Base-by-base conservation (phyloP, 768 basidiomycete species). In the Russula emetica region DNA sequence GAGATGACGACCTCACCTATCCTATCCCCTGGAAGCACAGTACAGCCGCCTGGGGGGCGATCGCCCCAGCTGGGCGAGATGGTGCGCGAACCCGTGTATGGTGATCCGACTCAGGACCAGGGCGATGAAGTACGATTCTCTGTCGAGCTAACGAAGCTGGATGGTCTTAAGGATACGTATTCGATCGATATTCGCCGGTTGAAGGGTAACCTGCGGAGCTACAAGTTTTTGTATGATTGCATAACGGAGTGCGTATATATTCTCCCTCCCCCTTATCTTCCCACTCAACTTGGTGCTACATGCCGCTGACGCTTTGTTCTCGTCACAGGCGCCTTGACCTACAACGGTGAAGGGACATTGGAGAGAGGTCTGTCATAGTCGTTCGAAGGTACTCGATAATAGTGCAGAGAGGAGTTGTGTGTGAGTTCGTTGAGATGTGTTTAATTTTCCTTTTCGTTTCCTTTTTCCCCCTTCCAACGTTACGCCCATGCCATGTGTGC, bases 101-200 rank as follows among this genome's bases (percentile, higher is more conserved):
- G 95, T 16, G 91, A 91, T 61, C 69, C 77, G n/a, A 72, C 80
- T 5, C 83, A 90, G 69, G 97, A 98, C 71, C 84, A 85, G 22
- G 94, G 94, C 34, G 96, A 96, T 70, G 97, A 98, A 84, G 93
- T 99, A 69, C 85, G 92, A 69, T 98, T 98, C 79, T 92, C 86
- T 14, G 89, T 98, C 66, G 97, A 99, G 78, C 76, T 99, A 66
- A 98, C 96, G 53, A 79, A 90, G 70, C 80, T 99, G 70, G 89
- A 92, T 74, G 85, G 93, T 66, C 80, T 98, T 70, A 91, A 87
- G 69, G 92, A 92, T 72, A 91, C 94, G 51, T 95, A 88, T 75
- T 89, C 88, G 75, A 80, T 98, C 70, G 95, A 98, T 76, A 88
- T 98, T 72, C 85, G 95, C 71, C 78, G 97, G 68, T 73, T 98